Base-by-base conservation (phyloP, 2,329 filamentous ascomycete species). In the Penicillium sp. region DNA sequence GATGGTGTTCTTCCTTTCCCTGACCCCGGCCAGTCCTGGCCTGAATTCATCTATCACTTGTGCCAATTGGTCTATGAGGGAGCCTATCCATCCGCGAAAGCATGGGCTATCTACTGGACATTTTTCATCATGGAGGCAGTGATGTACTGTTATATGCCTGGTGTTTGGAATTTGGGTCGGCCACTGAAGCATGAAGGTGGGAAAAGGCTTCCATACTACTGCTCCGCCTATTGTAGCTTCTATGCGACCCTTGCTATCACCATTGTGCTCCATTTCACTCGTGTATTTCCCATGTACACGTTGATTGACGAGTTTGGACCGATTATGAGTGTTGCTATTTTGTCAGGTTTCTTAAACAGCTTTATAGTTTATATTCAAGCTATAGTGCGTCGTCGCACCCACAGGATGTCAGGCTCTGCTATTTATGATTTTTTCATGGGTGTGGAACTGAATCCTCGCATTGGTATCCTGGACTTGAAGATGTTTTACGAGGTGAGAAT, bases 401-500 rank as follows among this genome's bases (percentile, higher is more conserved):
- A 97, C 78, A 90, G 94, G 63, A 97, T 98, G 91, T 96, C 92
- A 1, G 91, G 91, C 28, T 85, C 87, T 67, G 85, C 84, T 53
- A 80, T 94, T 69, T 94, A 95, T 76, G 92, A 96, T 80, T 95
- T 94, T 79, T 95, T 94, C 82, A 93, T 95, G 87, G 92, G 91
- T 53, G 90, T 90, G 19, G 91, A 96, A 80, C 82, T 95, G 59
- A 95, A 95, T 79, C 92, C 92, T 10, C 85, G 92, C 65, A 84
- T 97, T 73, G 88, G 88, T 59, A 89, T 91, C 71, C 80, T 96
- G 45, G 92, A 96, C 78, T 91, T 95, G 82, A 96, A 95, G 81
- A 95, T 96, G 92, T 96, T 97, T 80, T 94, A 92, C 72, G 93
- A 97, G 76, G 92, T 97, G 62, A 89, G 93, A 69, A 86, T 97